A percentile compares a stretch with the other conserved stretches of the same genome.
Evolutionary conservation across 2,329 filamentous ascomycete species (phyloP).

Genomic region (Kalmusia sp.): DNA sequence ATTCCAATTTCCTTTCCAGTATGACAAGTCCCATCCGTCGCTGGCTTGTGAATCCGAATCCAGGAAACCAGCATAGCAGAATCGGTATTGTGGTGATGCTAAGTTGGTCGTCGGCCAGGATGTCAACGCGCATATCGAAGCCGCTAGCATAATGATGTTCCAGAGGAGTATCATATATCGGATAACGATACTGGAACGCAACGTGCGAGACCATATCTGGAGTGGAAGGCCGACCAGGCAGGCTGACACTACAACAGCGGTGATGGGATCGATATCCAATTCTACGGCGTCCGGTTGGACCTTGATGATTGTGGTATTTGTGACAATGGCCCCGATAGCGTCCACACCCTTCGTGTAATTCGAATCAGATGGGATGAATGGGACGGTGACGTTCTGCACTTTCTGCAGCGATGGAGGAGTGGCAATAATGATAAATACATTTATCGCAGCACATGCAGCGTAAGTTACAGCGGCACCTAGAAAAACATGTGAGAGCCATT

Average conservation of each 20-base stretch:
- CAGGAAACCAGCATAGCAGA: slow-evolving; percentile 12
- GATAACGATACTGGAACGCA: slow-evolving; percentile 15
- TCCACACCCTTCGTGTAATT: not conserved
- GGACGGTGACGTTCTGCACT: slow-evolving; percentile 1
- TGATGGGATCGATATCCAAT: slow-evolving; percentile 22
- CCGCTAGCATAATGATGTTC: slow-evolving; percentile 17
- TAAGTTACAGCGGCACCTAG: slow-evolving; percentile 12
- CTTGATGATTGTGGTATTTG: not conserved
- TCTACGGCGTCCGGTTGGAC: slow-evolving; percentile 18
- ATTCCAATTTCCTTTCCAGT: slow-evolving; percentile 17
- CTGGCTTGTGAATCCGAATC: slow-evolving; percentile 6
- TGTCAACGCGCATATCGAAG: slow-evolving; percentile 12
- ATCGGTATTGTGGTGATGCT: slow-evolving; percentile 14
- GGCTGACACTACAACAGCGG: slow-evolving; percentile 15
- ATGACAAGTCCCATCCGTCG: slow-evolving; percentile 14
- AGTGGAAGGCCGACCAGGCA: slow-evolving; percentile 15
- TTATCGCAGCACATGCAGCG: slow-evolving; percentile 19
- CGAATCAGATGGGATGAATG: not conserved
- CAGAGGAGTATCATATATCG: slow-evolving; percentile 17
- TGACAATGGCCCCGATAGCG: not conserved
- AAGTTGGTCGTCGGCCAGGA: slow-evolving; percentile 14
- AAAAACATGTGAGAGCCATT: slow-evolving; percentile 13
- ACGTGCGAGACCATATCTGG: slow-evolving; percentile 20
- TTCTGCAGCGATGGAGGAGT: not conserved
- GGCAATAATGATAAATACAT: slow-evolving; percentile 14